Conservation (phyloP, 768 basidiomycete species). For the Pseudohyphozyma bogoriensis region DNA sequence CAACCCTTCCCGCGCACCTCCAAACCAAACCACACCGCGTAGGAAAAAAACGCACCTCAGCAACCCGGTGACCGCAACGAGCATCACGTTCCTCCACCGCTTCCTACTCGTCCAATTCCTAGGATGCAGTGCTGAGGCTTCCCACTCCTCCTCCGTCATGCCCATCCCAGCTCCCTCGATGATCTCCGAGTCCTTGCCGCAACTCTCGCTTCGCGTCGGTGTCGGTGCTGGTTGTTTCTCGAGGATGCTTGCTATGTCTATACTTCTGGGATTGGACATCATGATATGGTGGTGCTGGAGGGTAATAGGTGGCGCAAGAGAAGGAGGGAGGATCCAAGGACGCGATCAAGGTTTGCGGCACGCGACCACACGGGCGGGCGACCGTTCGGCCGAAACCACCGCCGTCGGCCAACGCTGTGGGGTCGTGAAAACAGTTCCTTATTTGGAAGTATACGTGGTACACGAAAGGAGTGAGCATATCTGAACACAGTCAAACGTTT, state of each 20-base stretch:
- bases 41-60: neutral
- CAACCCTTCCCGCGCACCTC: neutral
- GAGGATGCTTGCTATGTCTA: constrained; percentile 51
- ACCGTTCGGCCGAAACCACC: no score
- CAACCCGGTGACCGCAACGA: constrained; percentile 2
- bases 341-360: no score
- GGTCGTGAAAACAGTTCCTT: no score
- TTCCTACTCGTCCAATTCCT: neutral
- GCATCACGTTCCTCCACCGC: neutral
- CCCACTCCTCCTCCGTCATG: constrained; percentile 28
- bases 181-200: no score
- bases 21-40: neutral
- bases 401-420: no score
- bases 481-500: no score
- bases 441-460: no score
- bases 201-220: no score
- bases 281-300: neutral
- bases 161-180: no score
- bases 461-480: no score
- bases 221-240: no score
- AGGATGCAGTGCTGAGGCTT: neutral
- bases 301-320: neutral
- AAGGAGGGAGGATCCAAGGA: neutral
- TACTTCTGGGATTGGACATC: neutral
- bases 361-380: no score